These are phyloP conservation scores for Penicillium psychrosexuale DNA, from an alignment of 2,329 filamentous ascomycete genomes.

Conservation along the genomic window DNA sequence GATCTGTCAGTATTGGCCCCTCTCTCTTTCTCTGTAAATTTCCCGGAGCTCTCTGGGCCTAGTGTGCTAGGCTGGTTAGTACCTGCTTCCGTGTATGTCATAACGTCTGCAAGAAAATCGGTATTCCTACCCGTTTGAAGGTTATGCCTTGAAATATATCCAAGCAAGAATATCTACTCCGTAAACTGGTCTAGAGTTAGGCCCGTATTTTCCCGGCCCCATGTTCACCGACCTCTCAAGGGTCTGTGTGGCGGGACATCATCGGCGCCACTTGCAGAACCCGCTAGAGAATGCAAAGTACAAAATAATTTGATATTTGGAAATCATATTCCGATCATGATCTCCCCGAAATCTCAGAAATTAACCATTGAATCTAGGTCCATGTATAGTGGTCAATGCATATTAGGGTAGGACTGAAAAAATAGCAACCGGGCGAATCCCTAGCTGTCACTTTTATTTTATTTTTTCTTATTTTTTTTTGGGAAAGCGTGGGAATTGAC, in stretches of 20 bases:
- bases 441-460: background rate
- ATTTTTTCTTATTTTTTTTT: background rate
- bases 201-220: conserved; percentile 19
- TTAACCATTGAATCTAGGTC: background rate
- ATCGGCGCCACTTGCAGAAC: conserved; percentile 1
- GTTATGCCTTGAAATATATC: background rate
- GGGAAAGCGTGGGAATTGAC: background rate
- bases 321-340: conserved; percentile 5
- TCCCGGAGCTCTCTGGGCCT: background rate
- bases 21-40: background rate
- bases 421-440: background rate
- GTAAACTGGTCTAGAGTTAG: background rate
- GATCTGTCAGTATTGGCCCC: conserved; percentile 14
- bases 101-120: background rate
- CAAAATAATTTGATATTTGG: background rate
- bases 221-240: conserved; percentile 12
- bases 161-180: too few relatives aligned
- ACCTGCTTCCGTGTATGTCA: background rate
- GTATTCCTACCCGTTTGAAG: background rate
- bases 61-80: background rate
- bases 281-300: conserved; percentile 3
- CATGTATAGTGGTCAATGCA: conserved; percentile 6
- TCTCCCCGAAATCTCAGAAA: background rate
- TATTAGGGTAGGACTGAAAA: background rate
- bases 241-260: conserved; percentile 8